These are phyloP conservation scores for Cladophialophora exuberans DNA, from an alignment of 2,329 filamentous ascomycete species.

Conservation along the genomic window DNA sequence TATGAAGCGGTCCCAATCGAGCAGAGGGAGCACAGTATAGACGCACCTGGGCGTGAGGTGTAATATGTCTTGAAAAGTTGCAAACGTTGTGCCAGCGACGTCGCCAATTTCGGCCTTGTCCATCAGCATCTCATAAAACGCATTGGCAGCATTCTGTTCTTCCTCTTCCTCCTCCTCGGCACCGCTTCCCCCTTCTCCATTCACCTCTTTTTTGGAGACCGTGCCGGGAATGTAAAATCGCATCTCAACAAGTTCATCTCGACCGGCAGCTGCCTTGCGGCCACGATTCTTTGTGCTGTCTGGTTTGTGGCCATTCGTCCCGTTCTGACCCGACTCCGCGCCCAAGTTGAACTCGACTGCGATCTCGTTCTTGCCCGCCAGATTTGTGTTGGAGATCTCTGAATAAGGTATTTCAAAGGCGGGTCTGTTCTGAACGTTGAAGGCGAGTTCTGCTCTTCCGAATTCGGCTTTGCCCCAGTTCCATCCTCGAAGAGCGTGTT, in stretches of 20 bases:
- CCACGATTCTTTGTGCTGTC: conserved; percentile 73
- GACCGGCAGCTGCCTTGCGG: conserved; percentile 84
- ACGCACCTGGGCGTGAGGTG: conserved; percentile 89
- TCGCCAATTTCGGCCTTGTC: conserved; percentile 99
- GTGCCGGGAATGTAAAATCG: conserved; percentile 97
- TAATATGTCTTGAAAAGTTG: conserved; percentile 93
- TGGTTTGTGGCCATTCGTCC: conserved; percentile 72
- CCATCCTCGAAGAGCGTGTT: conserved; percentile 95
- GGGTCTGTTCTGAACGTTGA: conserved; percentile 95
- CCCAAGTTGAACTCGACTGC: conserved; percentile 89
- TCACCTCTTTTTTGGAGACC: conserved; percentile 71
- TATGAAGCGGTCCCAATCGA: conserved; percentile 24
- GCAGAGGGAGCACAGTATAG: conserved; percentile 8
- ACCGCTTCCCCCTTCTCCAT: conserved; percentile 61
- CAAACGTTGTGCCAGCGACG: conserved; percentile 96
- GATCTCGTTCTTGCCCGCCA: conserved; percentile 97
- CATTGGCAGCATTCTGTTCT: conserved; percentile 89
- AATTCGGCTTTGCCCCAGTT: conserved; percentile 99
- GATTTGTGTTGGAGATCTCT: conserved; percentile 95
- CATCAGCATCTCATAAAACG: conserved; percentile 98
- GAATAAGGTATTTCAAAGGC: conserved; percentile 97
- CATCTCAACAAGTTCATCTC: conserved; percentile 97
- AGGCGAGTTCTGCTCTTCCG: conserved; percentile 88
- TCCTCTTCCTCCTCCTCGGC: conserved; percentile 69
- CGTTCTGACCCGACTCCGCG: conserved; percentile 70